Evolutionary conservation across 371 early-diverging fungal genomes (phyloP).

Genomic region (Lichtheimia ornata): DNA sequence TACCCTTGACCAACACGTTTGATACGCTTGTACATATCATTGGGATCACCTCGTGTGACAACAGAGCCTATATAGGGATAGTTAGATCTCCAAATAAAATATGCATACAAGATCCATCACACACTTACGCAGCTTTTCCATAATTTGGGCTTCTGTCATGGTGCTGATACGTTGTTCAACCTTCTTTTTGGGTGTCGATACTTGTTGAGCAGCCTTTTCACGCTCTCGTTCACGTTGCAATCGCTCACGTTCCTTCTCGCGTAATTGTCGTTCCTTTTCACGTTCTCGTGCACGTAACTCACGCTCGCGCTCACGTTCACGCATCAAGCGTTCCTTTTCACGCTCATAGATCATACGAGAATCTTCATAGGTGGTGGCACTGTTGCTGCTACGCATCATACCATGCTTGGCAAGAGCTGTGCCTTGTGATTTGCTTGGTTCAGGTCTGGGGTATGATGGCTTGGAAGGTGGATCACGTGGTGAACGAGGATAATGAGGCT

Average conservation of each 20-base stretch:
- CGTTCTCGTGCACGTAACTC: conserved; percentile 34
- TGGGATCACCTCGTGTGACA: conserved; percentile 90
- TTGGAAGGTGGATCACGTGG: conserved; percentile 14
- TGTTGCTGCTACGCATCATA: conserved; percentile 6
- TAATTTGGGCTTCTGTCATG: conserved; percentile 89
- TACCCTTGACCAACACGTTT: conserved; percentile 97
- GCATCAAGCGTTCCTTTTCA: conserved; percentile 32
- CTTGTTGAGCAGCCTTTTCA: conserved; percentile 31
- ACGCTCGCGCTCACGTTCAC: conserved; percentile 25
- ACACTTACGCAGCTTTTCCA: conserved; percentile 77
- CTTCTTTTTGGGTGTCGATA: conserved; percentile 50
- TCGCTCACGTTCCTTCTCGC: conserved; percentile 16
- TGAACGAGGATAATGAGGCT: conserved; percentile 19
- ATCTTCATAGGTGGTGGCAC: conserved; percentile 15
- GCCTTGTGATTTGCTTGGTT: conserved; percentile 34
- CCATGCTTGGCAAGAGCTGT: conserved; percentile 12
- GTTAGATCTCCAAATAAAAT: neutral
- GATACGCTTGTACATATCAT: conserved; percentile 78
- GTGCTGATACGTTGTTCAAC: conserved; percentile 78
- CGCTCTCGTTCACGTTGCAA: conserved; percentile 23
- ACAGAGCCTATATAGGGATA: conserved; percentile 44
- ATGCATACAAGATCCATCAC: neutral
- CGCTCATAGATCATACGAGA: conserved; percentile 13
- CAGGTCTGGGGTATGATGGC: conserved; percentile 25
- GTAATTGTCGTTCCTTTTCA: conserved; percentile 20